These are phyloP conservation scores for Daedaleopsis nitida DNA, from an alignment of 768 basidiomycete genomes.

Conservation along the genomic window DNA sequence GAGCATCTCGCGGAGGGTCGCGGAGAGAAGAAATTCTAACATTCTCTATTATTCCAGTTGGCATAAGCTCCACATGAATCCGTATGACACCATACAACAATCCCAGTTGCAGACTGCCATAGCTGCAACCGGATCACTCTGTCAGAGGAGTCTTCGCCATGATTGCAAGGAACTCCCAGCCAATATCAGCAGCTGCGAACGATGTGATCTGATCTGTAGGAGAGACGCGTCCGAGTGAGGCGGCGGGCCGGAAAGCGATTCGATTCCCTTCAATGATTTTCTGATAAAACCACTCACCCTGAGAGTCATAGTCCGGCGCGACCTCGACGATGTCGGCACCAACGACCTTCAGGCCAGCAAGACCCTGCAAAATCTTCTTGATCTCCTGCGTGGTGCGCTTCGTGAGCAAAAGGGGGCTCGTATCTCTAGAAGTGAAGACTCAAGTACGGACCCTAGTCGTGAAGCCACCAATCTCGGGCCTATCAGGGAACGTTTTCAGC, in stretches of 20 bases:
- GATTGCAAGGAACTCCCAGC: constrained; percentile 32
- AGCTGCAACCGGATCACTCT: constrained; percentile 2
- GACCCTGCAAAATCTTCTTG: constrained; percentile 38
- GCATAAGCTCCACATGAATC: too few species aligned
- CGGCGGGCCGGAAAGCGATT: too few species aligned
- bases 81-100: too few species aligned
- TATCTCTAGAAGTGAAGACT: not conserved
- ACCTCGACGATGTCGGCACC: constrained; percentile 38
- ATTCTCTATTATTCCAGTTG: too few species aligned
- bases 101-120: not conserved
- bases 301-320: constrained; percentile 30
- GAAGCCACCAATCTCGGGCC: constrained; percentile 36
- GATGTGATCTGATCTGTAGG: constrained; percentile 34
- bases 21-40: too few species aligned
- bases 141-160: constrained; percentile 36
- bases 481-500: not conserved
- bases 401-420: not conserved
- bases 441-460: constrained; percentile 29
- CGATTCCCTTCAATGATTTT: too few species aligned
- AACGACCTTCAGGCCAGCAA: constrained; percentile 38
- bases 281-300: constrained; percentile 14
- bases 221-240: not conserved
- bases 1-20: too few species aligned
- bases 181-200: constrained; percentile 36
- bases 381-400: constrained; percentile 25